Conservation (phyloP, 345 rosid genomes). For the Arabis hirsuta region DNA sequence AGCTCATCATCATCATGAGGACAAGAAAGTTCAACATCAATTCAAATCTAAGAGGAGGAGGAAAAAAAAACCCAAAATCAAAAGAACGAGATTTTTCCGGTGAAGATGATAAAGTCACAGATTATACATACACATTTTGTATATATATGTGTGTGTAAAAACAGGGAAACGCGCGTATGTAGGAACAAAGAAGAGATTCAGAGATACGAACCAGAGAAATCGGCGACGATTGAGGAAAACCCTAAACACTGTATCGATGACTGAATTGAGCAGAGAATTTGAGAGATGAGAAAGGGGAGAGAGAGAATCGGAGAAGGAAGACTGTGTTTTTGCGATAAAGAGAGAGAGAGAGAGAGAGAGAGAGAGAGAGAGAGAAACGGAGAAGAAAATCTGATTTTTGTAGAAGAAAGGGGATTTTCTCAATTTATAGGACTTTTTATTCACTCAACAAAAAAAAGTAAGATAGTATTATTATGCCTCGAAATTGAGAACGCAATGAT, state of each 20-base stretch:
- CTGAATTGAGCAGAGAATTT: constrained; percentile 18
- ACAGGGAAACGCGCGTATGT: constrained; percentile 18
- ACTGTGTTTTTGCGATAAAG: neutral
- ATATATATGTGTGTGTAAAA: neutral
- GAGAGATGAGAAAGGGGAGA: neutral
- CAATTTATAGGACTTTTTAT: constrained; percentile 3
- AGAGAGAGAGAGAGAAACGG: neutral
- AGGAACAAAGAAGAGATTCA: neutral
- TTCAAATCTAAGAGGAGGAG: neutral
- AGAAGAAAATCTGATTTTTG: constrained; percentile 28
- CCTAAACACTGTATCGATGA: neutral
- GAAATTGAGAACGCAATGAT: constrained; percentile 33
- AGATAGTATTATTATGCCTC: constrained; percentile 10
- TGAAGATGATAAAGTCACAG: neutral
- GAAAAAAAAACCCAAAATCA: neutral
- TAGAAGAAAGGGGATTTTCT: neutral
- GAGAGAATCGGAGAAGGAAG: neutral
- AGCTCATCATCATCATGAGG: neutral
- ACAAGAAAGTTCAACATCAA: neutral
- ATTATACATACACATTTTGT: neutral
- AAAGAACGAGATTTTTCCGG: constrained; percentile 11
- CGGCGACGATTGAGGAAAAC: constrained; percentile 19
- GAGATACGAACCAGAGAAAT: constrained; percentile 34
- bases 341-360: neutral
- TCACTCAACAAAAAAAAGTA: neutral